Evolutionary conservation across 441 rosid species (phyloP).

Genomic region (Bocquillonia castaneifolia): DNA sequence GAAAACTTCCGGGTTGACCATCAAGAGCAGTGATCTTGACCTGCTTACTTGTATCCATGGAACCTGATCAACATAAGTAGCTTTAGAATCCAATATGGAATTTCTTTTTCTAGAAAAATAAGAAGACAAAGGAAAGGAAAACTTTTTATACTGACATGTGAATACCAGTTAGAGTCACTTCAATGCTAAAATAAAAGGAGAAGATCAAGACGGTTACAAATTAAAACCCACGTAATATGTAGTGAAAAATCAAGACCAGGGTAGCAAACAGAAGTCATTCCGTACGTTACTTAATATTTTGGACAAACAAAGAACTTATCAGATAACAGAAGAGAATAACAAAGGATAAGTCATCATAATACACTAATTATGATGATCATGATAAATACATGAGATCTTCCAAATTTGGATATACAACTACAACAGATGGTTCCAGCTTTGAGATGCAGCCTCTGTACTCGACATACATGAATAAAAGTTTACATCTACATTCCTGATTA

Average conservation of each 20-base stretch:
- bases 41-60: slow-evolving; percentile 98
- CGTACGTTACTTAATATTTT: not conserved
- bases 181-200: not conserved
- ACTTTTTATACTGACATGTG: not conserved
- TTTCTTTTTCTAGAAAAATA: not conserved
- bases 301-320: not conserved
- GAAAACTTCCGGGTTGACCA: slow-evolving; percentile 70
- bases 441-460: not conserved
- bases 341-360: not conserved
- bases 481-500: not conserved
- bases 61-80: slow-evolving; percentile 46
- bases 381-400: not conserved
- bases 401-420: not conserved
- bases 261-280: slow-evolving; percentile 1
- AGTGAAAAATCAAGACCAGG: not conserved
- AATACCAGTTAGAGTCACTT: slow-evolving; percentile 5
- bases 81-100: slow-evolving; percentile 17
- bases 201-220: not conserved
- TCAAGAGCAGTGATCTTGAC: slow-evolving; percentile 72
- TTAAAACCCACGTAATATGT: not conserved
- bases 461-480: not conserved
- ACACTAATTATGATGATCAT: not conserved
- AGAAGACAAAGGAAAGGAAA: not conserved
- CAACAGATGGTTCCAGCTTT: not conserved
- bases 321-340: not conserved